These are phyloP conservation scores for Aspergillus biplanus DNA, from an alignment of 495 filamentous ascomycete species.

Conservation along the genomic window DNA sequence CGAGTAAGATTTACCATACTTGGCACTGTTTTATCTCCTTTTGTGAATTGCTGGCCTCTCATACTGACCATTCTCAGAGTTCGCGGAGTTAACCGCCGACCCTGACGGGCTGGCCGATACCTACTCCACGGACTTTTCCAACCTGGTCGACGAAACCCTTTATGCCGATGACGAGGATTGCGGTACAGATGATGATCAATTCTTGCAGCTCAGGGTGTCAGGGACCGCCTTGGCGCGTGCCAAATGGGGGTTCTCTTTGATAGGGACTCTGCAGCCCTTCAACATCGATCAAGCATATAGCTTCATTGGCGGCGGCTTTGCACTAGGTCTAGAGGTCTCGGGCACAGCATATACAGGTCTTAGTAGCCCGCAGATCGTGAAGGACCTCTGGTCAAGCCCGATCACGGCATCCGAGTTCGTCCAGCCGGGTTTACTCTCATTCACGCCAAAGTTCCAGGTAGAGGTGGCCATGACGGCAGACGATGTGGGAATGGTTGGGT, in stretches of 20 bases:
- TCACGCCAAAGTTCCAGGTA: background rate
- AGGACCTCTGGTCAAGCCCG: background rate
- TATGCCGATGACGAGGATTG: background rate
- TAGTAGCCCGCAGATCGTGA: background rate
- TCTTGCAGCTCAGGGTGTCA: background rate
- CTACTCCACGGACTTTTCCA: background rate
- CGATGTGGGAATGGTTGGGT: background rate
- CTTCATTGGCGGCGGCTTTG: background rate
- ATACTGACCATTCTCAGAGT: background rate
- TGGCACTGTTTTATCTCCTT: background rate
- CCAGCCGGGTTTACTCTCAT: background rate
- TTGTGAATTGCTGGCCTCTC: too few species aligned
- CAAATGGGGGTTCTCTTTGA: background rate
- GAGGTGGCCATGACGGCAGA: background rate
- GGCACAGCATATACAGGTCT: background rate
- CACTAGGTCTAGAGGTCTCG: background rate
- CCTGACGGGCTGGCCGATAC: background rate
- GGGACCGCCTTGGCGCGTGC: too few species aligned
- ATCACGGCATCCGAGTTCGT: background rate
- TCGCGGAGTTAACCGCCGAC: background rate
- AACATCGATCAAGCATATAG: background rate
- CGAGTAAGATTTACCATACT: background rate
- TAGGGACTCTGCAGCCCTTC: background rate
- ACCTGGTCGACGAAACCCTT: background rate
- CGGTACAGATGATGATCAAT: background rate